A percentile compares a stretch with the other conserved stretches of the same genome.
These are phyloP conservation scores for Ophiosphaerella narmari DNA, from an alignment of 2,329 filamentous ascomycete genomes.

Conservation along the genomic window DNA sequence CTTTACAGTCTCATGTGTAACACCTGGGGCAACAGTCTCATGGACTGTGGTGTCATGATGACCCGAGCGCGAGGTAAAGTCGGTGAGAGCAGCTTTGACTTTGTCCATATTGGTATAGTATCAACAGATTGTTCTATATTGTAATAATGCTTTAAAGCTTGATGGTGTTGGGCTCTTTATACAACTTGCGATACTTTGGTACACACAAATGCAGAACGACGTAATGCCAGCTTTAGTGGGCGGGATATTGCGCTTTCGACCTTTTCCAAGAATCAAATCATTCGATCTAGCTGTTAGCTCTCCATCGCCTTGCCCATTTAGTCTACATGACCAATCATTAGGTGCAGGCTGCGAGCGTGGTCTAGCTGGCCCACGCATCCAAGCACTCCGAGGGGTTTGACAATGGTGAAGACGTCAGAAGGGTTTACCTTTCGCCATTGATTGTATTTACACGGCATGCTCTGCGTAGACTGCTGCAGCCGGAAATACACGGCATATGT, in stretches of 20 bases:
- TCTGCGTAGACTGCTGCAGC: no score
- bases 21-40: constrained; percentile 64
- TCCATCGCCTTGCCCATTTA: background rate
- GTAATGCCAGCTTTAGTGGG: constrained; percentile 22
- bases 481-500: no score
- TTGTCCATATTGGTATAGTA: constrained; percentile 57
- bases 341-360: background rate
- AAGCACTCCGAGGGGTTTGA: constrained; percentile 4
- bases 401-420: constrained; percentile 4
- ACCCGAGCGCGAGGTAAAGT: constrained; percentile 64
- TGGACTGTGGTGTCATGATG: constrained; percentile 74
- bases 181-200: constrained; percentile 7
- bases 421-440: no score
- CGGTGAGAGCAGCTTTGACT: constrained; percentile 65
- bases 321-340: background rate
- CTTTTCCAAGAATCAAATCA: background rate
- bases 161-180: constrained; percentile 23
- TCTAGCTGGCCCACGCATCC: background rate
- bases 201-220: constrained; percentile 22
- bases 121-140: background rate
- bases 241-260: constrained; percentile 1
- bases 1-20: constrained; percentile 64
- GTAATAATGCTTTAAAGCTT: background rate
- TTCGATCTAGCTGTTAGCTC: background rate
- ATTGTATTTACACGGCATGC: no score